These are phyloP conservation scores for Arachnomyces sp. DNA, from an alignment of 2,329 filamentous ascomycete species.

Conservation along the genomic window DNA sequence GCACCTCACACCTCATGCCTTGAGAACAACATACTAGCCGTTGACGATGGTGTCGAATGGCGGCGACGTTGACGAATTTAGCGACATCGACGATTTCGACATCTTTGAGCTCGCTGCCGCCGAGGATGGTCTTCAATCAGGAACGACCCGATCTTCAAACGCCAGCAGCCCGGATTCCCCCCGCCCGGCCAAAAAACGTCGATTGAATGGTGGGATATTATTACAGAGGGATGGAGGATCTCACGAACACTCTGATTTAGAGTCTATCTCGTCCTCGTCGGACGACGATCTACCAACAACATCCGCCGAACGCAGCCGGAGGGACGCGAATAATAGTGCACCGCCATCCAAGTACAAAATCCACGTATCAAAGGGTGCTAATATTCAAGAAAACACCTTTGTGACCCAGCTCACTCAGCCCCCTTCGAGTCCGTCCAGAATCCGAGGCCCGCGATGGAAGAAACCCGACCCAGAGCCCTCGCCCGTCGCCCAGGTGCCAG, in stretches of 20 bases:
- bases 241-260: neutral
- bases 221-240: neutral
- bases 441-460: slow-evolving; percentile 46
- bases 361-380: slow-evolving; percentile 34
- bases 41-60: slow-evolving; percentile 22
- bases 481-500: slow-evolving; percentile 7
- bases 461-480: slow-evolving; percentile 30
- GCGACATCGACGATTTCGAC: slow-evolving; percentile 3
- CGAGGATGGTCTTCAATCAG: slow-evolving; percentile 6
- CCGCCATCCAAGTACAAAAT: slow-evolving; percentile 30
- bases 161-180: slow-evolving; percentile 11
- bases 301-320: slow-evolving; percentile 9
- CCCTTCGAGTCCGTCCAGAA: slow-evolving; percentile 44
- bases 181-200: slow-evolving; percentile 28
- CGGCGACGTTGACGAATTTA: slow-evolving; percentile 19
- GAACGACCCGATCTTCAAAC: neutral
- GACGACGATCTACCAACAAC: slow-evolving; percentile 16
- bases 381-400: slow-evolving; percentile 37
- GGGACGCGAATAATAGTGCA: slow-evolving; percentile 15
- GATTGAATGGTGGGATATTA: slow-evolving; percentile 14
- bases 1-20: slow-evolving; percentile 5
- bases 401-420: slow-evolving; percentile 43
- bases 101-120: slow-evolving; percentile 12
- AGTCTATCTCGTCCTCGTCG: neutral
- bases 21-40: slow-evolving; percentile 21